phyloP scores from a whole-genome alignment of 768 basidiomycete species.

The Fomitopsis pulvina region DNA sequence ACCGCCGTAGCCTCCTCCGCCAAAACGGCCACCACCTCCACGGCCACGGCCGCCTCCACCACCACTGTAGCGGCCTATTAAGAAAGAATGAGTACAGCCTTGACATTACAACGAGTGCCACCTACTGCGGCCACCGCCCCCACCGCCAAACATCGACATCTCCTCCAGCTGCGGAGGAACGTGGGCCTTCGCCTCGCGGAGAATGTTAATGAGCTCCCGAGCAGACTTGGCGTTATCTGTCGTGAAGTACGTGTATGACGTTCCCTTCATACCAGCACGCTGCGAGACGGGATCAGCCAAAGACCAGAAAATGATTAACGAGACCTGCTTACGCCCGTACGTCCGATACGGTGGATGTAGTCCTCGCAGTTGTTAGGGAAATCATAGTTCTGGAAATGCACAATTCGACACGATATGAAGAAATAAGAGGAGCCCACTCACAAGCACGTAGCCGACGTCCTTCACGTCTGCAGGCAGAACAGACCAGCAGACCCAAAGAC shows the following conservation, averaged over 20 bases:
- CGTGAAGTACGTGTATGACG: conserved; percentile 94
- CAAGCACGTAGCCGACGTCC: conserved; percentile 97
- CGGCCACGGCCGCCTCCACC: conserved; percentile 32
- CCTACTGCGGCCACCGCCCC: conserved; percentile 70
- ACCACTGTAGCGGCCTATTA: conserved; percentile 57
- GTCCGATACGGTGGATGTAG: conserved; percentile 98
- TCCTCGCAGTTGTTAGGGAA: conserved; percentile 98
- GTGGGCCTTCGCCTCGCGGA: conserved; percentile 79
- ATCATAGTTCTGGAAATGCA: conserved; percentile 74
- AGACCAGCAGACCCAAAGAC: conserved; percentile 29
- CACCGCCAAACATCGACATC: conserved; percentile 84
- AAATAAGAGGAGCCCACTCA: conserved; percentile 34
- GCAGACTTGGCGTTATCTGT: conserved; percentile 94
- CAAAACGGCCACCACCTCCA: conserved; percentile 38
- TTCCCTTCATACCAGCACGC: conserved; percentile 90
- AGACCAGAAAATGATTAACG: neutral
- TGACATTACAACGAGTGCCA: neutral
- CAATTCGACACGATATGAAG: neutral
- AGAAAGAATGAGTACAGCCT: conserved; percentile 5
- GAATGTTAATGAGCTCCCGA: conserved; percentile 81
- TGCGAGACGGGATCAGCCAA: conserved; percentile 22
- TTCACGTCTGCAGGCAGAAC: conserved; percentile 76
- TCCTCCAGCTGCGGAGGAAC: conserved; percentile 89
- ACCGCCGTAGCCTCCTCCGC: conserved; percentile 34
- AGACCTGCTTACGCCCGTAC: conserved; percentile 68